Conservation (phyloP, 768 basidiomycete genomes). For the Heimioporus sp. region DNA sequence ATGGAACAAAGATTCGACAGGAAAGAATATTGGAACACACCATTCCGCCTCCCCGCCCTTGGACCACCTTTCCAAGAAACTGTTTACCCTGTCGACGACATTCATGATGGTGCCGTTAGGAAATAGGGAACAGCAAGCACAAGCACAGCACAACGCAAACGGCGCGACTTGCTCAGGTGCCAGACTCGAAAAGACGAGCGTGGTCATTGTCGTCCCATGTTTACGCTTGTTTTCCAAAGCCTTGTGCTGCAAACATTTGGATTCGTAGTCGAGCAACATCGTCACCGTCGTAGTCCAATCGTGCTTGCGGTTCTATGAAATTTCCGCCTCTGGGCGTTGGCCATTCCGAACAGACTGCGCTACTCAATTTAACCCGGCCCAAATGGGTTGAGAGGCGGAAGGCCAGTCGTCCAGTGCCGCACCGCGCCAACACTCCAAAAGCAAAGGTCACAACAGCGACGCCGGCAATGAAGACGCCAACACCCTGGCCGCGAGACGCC, state of each 20-base stretch:
- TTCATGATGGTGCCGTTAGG: constrained; percentile 45
- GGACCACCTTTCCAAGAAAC: constrained; percentile 52
- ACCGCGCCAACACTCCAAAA: too few relatives aligned
- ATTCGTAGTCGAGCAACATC: too few relatives aligned
- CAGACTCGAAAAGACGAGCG: constrained; percentile 16
- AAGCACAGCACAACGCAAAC: constrained; percentile 14
- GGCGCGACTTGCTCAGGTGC: constrained; percentile 14
- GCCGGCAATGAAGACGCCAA: too few relatives aligned
- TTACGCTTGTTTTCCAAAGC: constrained; percentile 24
- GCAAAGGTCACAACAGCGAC: too few relatives aligned
- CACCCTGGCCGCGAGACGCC: too few relatives aligned
- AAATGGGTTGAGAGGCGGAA: too few relatives aligned
- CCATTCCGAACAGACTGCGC: too few relatives aligned
- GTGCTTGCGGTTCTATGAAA: too few relatives aligned
- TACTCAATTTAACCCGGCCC: too few relatives aligned
- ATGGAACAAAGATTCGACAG: constrained; percentile 16
- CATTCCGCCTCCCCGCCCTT: constrained; percentile 63
- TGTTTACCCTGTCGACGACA: constrained; percentile 51
- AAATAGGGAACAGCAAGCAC: constrained; percentile 10
- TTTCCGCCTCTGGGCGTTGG: too few relatives aligned
- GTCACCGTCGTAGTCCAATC: too few relatives aligned
- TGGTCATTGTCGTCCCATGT: constrained; percentile 28
- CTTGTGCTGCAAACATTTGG: constrained; percentile 18
- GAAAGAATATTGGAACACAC: constrained; percentile 35
- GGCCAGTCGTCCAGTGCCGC: too few relatives aligned